phyloP scores from a whole-genome alignment of 164 flowering plant genomes.

The Berberis vulgaris region DNA sequence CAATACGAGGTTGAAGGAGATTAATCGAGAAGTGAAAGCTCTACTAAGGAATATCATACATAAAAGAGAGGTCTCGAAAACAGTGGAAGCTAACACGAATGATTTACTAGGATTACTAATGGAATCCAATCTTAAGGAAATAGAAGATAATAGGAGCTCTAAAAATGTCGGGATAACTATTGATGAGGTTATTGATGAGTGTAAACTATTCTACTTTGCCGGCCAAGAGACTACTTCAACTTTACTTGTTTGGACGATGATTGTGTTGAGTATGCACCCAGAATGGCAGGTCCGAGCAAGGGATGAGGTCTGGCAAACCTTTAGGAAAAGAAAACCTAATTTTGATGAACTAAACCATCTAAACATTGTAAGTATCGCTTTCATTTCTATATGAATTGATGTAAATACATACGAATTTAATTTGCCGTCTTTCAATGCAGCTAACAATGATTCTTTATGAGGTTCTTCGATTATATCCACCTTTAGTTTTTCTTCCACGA shows the following conservation, averaged over 20 bases:
- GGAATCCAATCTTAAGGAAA: conserved; percentile 12
- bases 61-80: conserved; percentile 11
- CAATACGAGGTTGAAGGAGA: conserved; percentile 13
- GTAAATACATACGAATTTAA: background rate
- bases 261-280: conserved; percentile 7
- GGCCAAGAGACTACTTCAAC: conserved; percentile 5
- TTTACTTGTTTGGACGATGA: conserved; percentile 9
- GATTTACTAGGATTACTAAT: conserved; percentile 16
- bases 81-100: conserved; percentile 2
- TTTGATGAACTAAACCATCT: conserved; percentile 11
- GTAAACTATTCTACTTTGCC: conserved; percentile 13
- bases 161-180: background rate
- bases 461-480: background rate
- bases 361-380: conserved; percentile 12
- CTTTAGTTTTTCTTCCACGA: background rate
- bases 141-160: background rate
- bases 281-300: conserved; percentile 8
- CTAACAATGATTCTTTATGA: background rate
- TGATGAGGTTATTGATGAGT: conserved; percentile 12
- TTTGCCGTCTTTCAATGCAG: background rate
- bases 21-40: conserved; percentile 1
- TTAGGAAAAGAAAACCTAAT: conserved; percentile 7
- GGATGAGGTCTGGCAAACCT: conserved; percentile 10
- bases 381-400: background rate
- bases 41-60: conserved; percentile 7